These are phyloP conservation scores for Psilocybe tampanensis DNA, from an alignment of 768 basidiomycete genomes.

Conservation along the genomic window DNA sequence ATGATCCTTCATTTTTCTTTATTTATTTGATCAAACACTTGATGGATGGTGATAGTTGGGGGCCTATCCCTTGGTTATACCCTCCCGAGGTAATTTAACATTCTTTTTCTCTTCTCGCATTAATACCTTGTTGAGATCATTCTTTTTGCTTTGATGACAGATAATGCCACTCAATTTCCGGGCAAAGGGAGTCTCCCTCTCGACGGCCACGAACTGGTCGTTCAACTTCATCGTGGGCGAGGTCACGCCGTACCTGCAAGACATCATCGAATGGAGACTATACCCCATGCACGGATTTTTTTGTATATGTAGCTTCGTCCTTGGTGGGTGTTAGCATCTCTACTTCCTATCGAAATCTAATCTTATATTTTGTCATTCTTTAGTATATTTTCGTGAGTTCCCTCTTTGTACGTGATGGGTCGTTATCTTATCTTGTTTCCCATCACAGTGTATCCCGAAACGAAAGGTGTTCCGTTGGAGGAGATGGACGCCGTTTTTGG, in stretches of 20 bases:
- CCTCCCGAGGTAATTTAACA: constrained; percentile 74
- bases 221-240: constrained; percentile 92
- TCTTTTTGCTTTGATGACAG: too few species aligned
- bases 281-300: constrained; percentile 98
- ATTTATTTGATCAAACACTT: not conserved
- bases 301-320: constrained; percentile 82
- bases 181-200: constrained; percentile 94
- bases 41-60: constrained; percentile 59
- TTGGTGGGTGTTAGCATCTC: constrained; percentile 45
- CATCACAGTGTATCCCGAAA: constrained; percentile 77
- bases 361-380: not conserved
- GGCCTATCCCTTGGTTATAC: constrained; percentile 86
- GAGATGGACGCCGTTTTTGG: constrained; percentile 92
- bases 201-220: constrained; percentile 88
- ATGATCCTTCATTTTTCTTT: constrained; percentile 1
- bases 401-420: not conserved
- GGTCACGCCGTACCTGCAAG: constrained; percentile 84
- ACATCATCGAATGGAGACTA: constrained; percentile 84
- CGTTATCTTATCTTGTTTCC: constrained; percentile 8
- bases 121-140: not conserved
- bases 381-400: constrained; percentile 75
- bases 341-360: not conserved
- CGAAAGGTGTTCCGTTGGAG: constrained; percentile 84
- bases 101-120: not conserved
- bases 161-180: constrained; percentile 90